Evolutionary conservation across 2,329 filamentous ascomycete genomes (phyloP), one percentile per base, ranked within the genome.

Genomic region (Aspergillus floridensis): DNA sequence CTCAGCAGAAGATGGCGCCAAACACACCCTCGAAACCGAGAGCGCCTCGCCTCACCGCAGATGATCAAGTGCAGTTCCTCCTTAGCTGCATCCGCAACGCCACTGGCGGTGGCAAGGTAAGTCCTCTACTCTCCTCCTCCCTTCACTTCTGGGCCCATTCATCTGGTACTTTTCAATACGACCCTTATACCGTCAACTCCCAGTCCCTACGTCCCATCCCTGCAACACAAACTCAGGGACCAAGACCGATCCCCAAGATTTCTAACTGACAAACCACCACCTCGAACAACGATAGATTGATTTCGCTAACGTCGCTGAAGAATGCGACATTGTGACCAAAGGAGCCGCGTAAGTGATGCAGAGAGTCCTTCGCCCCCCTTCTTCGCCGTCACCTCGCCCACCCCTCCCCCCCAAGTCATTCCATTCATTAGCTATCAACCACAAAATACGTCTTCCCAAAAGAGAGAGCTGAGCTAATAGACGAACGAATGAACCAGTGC

Each of bases 321-420:
- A 90, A 66, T 84, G 86, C 47, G 76, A 73, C 22, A 88, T 91
- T 41, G 80, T 87, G 35, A 80, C 76, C 72, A 89, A 88, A 74
- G 87, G 83, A 14, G 88, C 88, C 22, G 88, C 88, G 88, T 91
- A 82, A 81, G 88, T 83, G 12, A 44, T n/a, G 16, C 38, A 12
- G 5, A 35, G 4, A 12, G 2, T 21, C 5, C 24, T 22, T 24
- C n/a, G 50, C n/a, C 44, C 47, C 24, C 32, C 2, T 16, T 51
- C 35, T 57, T 32, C 26, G 26, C 26, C 8, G 26, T 29, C 7
- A 29, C 8, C 26, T 6, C 26, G 7, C 26, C 26, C n/a, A n/a
- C 26, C 26, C 8, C 26, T 2, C 5, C 2, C 26, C 26, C 26
- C 2, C 2, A 3, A 10, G 7, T 3, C 26, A 29, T 29, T 8